These are phyloP conservation scores for Verticillium alfalfae DNA, from an alignment of 2,329 filamentous ascomycete species.

Conservation along the genomic window DNA sequence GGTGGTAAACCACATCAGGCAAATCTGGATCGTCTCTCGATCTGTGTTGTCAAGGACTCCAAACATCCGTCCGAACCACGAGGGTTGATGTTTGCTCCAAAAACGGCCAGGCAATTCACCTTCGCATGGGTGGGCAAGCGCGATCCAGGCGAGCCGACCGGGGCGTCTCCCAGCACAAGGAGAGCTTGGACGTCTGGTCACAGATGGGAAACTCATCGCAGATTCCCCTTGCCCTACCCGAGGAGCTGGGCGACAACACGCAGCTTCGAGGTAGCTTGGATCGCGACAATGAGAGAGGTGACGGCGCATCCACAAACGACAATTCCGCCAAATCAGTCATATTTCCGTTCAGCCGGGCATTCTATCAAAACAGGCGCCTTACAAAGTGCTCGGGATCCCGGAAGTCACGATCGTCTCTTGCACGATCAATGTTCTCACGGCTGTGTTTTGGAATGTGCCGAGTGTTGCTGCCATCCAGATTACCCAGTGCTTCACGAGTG, in stretches of 20 bases:
- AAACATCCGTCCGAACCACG: too few species aligned
- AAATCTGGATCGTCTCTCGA: too few species aligned
- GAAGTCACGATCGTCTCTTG: slow-evolving; percentile 45
- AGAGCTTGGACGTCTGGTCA: slow-evolving; percentile 11
- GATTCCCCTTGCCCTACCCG: too few species aligned
- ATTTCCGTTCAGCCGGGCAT: slow-evolving; percentile 49
- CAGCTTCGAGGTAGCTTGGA: too few species aligned
- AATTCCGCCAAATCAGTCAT: not conserved
- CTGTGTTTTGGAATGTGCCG: slow-evolving; percentile 45
- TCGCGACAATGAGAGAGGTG: too few species aligned
- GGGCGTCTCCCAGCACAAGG: slow-evolving; percentile 3
- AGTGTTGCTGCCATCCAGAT: slow-evolving; percentile 42
- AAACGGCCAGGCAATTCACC: slow-evolving; percentile 42
- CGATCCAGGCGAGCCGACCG: slow-evolving; percentile 1
- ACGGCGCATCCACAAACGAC: too few species aligned
- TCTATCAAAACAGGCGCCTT: slow-evolving; percentile 45
- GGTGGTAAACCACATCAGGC: too few species aligned
- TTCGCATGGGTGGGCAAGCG: slow-evolving; percentile 9
- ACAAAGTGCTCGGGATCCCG: slow-evolving; percentile 40
- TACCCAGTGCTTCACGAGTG: slow-evolving; percentile 24
- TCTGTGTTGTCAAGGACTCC: too few species aligned
- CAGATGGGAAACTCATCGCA: too few species aligned
- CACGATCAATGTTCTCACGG: slow-evolving; percentile 36
- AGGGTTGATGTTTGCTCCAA: slow-evolving; percentile 50
- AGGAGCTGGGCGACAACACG: too few species aligned